Conservation (phyloP, 176 grass and related monocot species). For the Dactylis glomerata region DNA sequence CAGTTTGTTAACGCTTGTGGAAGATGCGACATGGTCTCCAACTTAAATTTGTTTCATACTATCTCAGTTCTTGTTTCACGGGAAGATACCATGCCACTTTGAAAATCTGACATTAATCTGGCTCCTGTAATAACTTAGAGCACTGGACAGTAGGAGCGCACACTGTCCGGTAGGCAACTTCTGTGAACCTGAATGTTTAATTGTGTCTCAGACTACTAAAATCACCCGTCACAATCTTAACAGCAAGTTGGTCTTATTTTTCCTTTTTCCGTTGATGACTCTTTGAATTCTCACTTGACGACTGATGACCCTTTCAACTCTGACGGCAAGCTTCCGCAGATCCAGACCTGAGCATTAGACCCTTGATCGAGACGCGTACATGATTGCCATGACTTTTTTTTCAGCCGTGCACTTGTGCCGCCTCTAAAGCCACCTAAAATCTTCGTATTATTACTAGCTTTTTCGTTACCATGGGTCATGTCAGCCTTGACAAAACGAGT, state of each 20-base stretch:
- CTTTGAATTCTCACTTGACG: neutral
- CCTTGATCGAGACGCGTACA: neutral
- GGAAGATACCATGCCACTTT: too few relatives aligned
- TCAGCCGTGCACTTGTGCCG: neutral
- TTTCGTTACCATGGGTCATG: slow-evolving; percentile 22
- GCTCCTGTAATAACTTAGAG: too few relatives aligned
- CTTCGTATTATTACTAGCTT: neutral
- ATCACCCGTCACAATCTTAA: neutral
- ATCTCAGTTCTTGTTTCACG: too few relatives aligned
- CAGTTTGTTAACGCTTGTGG: too few relatives aligned
- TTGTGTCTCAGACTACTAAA: neutral
- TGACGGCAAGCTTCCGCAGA: slow-evolving; percentile 4
- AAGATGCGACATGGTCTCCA: too few relatives aligned
- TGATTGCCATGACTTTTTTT: neutral
- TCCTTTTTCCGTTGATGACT: neutral
- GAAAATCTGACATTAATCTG: too few relatives aligned
- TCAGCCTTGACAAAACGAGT: slow-evolving; percentile 16
- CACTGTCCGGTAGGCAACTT: neutral
- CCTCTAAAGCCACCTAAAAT: slow-evolving; percentile 4
- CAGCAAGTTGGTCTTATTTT: neutral
- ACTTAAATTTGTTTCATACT: too few relatives aligned
- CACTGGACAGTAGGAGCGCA: neutral
- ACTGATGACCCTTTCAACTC: neutral
- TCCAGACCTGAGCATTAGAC: neutral
- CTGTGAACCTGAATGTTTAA: neutral